Percentiles rank a stretch among this genome's conserved stretches.
Conservation (phyloP, 352 stramenopile genomes). For the Pythium angustatum region DNA sequence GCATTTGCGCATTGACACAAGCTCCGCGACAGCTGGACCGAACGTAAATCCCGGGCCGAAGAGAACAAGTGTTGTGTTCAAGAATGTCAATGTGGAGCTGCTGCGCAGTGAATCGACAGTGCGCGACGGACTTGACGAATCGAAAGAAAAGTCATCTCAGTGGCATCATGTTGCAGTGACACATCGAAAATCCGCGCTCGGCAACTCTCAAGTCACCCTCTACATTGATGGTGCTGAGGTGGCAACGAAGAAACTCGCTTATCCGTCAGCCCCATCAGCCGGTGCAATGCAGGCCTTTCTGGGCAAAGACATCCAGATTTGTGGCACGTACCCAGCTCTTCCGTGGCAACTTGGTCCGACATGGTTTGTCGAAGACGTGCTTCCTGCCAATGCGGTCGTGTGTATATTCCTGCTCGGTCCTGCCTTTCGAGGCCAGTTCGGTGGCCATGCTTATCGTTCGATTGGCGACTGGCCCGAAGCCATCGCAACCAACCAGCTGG, state of each 20-base stretch:
- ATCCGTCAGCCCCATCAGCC: slow-evolving; percentile 46
- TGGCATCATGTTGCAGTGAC: slow-evolving; percentile 80
- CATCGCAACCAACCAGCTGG: slow-evolving; percentile 53
- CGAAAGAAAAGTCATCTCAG: slow-evolving; percentile 35
- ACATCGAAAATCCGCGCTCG: slow-evolving; percentile 69
- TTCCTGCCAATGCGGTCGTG: slow-evolving; percentile 43
- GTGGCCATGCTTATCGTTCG: slow-evolving; percentile 62
- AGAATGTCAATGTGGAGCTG: slow-evolving; percentile 54
- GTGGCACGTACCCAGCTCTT: slow-evolving; percentile 58
- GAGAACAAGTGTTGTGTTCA: slow-evolving; percentile 57
- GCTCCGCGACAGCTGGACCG: slow-evolving; percentile 43
- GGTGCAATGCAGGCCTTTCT: slow-evolving; percentile 66
- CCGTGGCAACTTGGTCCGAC: slow-evolving; percentile 63
- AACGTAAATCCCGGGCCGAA: slow-evolving; percentile 62
- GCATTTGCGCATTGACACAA: slow-evolving; percentile 67
- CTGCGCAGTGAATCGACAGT: slow-evolving; percentile 20
- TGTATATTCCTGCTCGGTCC: slow-evolving; percentile 73
- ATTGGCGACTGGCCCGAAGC: slow-evolving; percentile 74
- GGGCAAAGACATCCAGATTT: slow-evolving; percentile 75
- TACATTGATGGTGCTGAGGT: slow-evolving; percentile 78
- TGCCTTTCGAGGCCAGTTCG: slow-evolving; percentile 60
- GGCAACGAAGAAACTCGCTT: slow-evolving; percentile 72
- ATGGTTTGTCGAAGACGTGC: slow-evolving; percentile 67
- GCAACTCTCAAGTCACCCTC: slow-evolving; percentile 68
- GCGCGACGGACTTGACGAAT: neutral